Evolutionary conservation across 83 land plant species (phyloP), one percentile per base, ranked within the genome.

Genomic region (Larix sibirica): DNA sequence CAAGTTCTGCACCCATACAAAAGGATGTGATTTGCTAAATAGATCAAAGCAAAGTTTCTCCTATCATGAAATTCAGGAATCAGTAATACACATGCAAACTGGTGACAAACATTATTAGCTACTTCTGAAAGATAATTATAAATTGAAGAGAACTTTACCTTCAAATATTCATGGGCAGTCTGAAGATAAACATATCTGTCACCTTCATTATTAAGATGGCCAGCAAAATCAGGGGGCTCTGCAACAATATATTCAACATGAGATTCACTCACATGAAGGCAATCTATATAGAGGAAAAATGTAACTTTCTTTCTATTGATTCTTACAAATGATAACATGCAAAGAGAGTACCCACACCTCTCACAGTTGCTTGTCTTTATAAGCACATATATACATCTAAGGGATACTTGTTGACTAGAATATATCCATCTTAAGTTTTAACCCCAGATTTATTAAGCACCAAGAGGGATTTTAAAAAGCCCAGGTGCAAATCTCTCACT

Each of bases 111-210:
- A 71, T 71, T 3, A 42, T 20, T 47, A 20, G n/a, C 54, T 38
- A 38, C 54, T 71, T 47, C 54, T 71, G 50, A 42, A 16, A 42
- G 42, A 40, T 54, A 71, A 71, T 1, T 42, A 23, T 23, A 42
- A 38, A 42, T 38, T 18, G 50, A 42, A 71, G 20, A 42, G 10
- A 71, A 71, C n/a, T 17, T 71, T 71, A 71, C 76, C 56, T 20
- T 23, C 56, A 73, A 36, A 73, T 73, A 73, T 73, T 73, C 56
- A 42, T 42, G n/a, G 77, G 24, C 10, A 73, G 9, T 42, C 14
- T 42, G 24, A 73, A 73, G 77, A 73, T 73, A 73, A 73, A 23
- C 77, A 73, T 73, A 23, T 73, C 54, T 42, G n/a, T 73, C 56
- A n/a, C 56, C 20, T 73, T 73, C 77, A 38, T 73, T 50, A 73